These are phyloP conservation scores for Apiospora sp. DNA, from an alignment of 2,329 filamentous ascomycete genomes.

Conservation along the genomic window DNA sequence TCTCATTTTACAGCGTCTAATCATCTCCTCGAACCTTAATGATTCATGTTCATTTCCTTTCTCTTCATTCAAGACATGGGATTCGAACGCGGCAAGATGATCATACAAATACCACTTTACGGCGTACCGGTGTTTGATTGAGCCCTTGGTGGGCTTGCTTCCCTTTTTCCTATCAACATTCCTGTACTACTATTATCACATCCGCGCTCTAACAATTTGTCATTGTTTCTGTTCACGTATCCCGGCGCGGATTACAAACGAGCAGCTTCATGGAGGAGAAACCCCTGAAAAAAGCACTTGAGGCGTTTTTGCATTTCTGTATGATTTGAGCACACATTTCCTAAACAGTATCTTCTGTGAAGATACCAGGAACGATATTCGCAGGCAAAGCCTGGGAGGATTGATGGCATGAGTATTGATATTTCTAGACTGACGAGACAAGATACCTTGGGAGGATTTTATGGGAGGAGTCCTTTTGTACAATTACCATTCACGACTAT, in stretches of 20 bases:
- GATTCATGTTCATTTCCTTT: constrained; percentile 36
- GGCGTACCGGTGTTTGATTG: constrained; percentile 1
- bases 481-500: constrained; percentile 24
- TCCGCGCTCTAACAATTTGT: background rate
- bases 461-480: constrained; percentile 7
- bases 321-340: background rate
- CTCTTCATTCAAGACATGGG: constrained; percentile 30
- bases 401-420: background rate
- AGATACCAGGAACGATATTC: background rate
- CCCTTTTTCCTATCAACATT: constrained; percentile 25
- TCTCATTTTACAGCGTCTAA: constrained; percentile 15
- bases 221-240: constrained; percentile 8
- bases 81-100: constrained; percentile 30
- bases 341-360: constrained; percentile 19
- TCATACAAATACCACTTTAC: constrained; percentile 35
- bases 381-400: background rate
- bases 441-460: constrained; percentile 1
- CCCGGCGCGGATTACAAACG: background rate
- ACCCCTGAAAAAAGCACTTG: constrained; percentile 15
- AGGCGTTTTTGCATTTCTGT: constrained; percentile 16
- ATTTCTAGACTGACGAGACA: constrained; percentile 17
- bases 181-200: constrained; percentile 25
- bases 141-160: constrained; percentile 13
- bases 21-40: constrained; percentile 32
- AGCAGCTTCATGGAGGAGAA: background rate